Evolutionary conservation across 768 basidiomycete species (phyloP).

Genomic region (Kwoniella sp.): DNA sequence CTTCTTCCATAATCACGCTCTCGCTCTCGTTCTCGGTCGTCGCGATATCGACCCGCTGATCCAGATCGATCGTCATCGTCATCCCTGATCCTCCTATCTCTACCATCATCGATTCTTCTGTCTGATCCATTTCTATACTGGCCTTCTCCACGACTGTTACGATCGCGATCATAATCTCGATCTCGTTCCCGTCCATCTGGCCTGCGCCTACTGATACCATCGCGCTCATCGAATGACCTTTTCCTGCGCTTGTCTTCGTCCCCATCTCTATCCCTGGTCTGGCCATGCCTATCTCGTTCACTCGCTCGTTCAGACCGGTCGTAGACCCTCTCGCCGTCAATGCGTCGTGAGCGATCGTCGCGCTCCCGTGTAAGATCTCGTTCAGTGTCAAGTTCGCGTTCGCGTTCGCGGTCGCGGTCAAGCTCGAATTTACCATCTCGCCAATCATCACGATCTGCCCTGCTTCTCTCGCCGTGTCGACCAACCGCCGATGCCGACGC

Average conservation of each 20-base stretch:
- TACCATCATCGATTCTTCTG: not conserved
- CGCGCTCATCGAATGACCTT: too few relatives aligned
- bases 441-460: conserved; percentile 36
- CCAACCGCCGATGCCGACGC: not conserved
- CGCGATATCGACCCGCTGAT: not conserved
- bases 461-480: conserved; percentile 1
- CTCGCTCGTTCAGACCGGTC: too few relatives aligned
- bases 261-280: conserved; percentile 7
- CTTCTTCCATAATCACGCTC: conserved; percentile 16
- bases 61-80: conserved; percentile 1
- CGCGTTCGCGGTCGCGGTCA: conserved; percentile 26
- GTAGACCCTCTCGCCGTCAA: not conserved
- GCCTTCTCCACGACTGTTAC: not conserved
- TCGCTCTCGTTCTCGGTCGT: not conserved
- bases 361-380: not conserved
- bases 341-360: not conserved
- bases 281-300: conserved; percentile 6
- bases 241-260: conserved; percentile 3
- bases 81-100: conserved; percentile 4
- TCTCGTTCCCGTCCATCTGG: too few relatives aligned
- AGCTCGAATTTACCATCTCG: conserved; percentile 35
- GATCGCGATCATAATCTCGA: too few relatives aligned
- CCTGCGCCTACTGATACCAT: too few relatives aligned
- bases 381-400: not conserved
- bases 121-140: not conserved